These are phyloP conservation scores for Fomitopsis serialis DNA, from an alignment of 768 basidiomycete genomes.

Conservation along the genomic window DNA sequence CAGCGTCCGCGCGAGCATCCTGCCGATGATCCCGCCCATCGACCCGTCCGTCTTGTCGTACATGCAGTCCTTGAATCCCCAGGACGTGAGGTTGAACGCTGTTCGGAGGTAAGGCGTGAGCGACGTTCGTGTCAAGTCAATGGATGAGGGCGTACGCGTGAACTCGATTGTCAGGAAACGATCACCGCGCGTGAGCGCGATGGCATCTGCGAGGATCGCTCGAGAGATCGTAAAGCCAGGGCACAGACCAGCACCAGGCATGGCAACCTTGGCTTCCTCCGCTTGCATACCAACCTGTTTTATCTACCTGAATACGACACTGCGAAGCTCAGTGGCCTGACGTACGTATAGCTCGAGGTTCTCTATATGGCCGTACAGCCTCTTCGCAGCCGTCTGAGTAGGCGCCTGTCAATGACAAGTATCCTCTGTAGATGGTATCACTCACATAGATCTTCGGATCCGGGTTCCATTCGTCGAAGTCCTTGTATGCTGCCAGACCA, in stretches of 20 bases:
- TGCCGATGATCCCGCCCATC: constrained; percentile 69
- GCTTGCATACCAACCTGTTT: constrained; percentile 32
- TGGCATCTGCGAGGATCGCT: constrained; percentile 79
- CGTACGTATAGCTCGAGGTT: constrained; percentile 65
- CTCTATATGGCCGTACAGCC: constrained; percentile 67
- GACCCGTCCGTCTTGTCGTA: constrained; percentile 61
- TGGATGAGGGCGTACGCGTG: constrained; percentile 47
- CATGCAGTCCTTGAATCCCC: constrained; percentile 75
- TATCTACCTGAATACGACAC: too few species aligned
- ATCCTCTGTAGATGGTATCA: too few species aligned
- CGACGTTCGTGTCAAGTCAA: neutral
- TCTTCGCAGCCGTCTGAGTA: constrained; percentile 48
- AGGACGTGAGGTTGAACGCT: constrained; percentile 73
- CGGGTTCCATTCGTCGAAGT: constrained; percentile 72
- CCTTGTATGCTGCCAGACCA: constrained; percentile 43
- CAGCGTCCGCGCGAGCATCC: constrained; percentile 65
- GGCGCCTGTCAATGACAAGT: neutral
- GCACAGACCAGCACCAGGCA: constrained; percentile 70
- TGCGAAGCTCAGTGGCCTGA: neutral
- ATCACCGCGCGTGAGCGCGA: constrained; percentile 68
- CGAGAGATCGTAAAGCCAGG: constrained; percentile 82
- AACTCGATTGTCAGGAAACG: constrained; percentile 73
- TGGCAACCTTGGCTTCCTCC: constrained; percentile 61
- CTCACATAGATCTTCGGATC: constrained; percentile 48
- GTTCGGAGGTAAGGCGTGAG: too few species aligned